Base-by-base conservation (phyloP, 2,329 filamentous ascomycete species). In the Cladosporium sp. region DNA sequence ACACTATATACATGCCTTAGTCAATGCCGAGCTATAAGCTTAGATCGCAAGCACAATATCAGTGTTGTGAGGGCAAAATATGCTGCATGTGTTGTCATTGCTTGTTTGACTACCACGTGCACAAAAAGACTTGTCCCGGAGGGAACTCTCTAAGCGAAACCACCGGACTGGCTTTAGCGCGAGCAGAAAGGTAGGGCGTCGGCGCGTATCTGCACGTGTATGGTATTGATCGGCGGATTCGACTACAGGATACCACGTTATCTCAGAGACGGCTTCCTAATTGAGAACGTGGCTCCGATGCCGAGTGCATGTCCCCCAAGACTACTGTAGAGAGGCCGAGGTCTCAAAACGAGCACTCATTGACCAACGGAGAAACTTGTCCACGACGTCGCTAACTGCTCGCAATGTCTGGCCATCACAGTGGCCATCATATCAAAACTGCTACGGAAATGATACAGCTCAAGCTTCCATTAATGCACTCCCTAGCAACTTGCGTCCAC, bases 71-170 rank as follows among this genome's bases (percentile, higher is more conserved):
- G 39, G 39, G 39, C n/a, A 46, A 18, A 46, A 46, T 4, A n/a
- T 46, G 39, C 39, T 23, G 18, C 18, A 13, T 8, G n/a, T 43
- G 18, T 39, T 39, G 36, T 39, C 18, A 39, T 39, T 39, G 39
- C 39, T 43, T 21, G 39, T 21, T 46, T 3, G 6, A 23, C 23
- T 39, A 34, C 56, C 56, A 58, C 56, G 56, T 58, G 56, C 32
- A 28, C 34, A 13, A 2, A 58, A 46, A 36, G 56, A 58, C 26
- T 58, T 36, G 56, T 25, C 26, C 39, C 21, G 32, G 23, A 10
- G 34, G 32, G 32, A 58, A 58, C 30, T 46, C 34, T 58, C 36
- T 58, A 58, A 58, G 56, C 56, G 56, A 58, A 46, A 26, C 36
- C 1, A 46, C 30, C 32, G 36, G 36, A 58, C 21, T 3, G 25